phyloP scores from a whole-genome alignment of 2,329 filamentous ascomycete genomes.

The Alternaria gansuensis region DNA sequence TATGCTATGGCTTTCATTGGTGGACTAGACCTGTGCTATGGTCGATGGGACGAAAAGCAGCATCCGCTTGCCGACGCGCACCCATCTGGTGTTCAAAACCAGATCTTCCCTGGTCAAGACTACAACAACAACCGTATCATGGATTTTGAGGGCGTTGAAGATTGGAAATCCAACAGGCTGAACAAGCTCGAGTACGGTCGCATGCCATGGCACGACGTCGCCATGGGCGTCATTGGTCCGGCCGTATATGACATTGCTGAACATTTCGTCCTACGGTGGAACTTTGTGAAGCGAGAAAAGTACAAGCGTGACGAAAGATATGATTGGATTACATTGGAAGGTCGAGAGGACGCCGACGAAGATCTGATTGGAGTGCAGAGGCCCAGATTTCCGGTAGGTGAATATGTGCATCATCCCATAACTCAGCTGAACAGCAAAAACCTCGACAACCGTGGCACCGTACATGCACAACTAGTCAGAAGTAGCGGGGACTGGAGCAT shows the following conservation, averaged over 20 bases:
- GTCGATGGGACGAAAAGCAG: conserved; percentile 88
- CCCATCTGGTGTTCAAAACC: conserved; percentile 79
- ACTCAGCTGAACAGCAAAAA: conserved; percentile 73
- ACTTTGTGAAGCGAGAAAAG: conserved; percentile 96
- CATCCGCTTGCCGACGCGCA: conserved; percentile 89
- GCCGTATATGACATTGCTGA: conserved; percentile 94
- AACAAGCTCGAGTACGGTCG: conserved; percentile 90
- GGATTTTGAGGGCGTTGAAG: conserved; percentile 89
- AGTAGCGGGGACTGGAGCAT: conserved; percentile 94
- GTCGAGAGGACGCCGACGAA: conserved; percentile 78
- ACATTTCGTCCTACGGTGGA: conserved; percentile 94
- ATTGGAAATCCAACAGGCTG: conserved; percentile 94
- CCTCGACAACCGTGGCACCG: conserved; percentile 68
- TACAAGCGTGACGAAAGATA: conserved; percentile 88
- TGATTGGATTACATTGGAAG: conserved; percentile 84
- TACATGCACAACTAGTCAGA: conserved; percentile 85
- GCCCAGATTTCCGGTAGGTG: conserved; percentile 86
- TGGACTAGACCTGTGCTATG: conserved; percentile 93
- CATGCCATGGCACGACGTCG: conserved; percentile 98
- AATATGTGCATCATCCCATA: conserved; percentile 83
- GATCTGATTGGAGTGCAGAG: conserved; percentile 88
- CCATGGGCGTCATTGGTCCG: conserved; percentile 89
- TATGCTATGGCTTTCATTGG: conserved; percentile 92
- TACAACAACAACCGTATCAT: conserved; percentile 98
- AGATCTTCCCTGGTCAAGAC: conserved; percentile 94